Evolutionary conservation across 164 flowering plant species (phyloP).

Genomic region (Euptelea pleiosperma): DNA sequence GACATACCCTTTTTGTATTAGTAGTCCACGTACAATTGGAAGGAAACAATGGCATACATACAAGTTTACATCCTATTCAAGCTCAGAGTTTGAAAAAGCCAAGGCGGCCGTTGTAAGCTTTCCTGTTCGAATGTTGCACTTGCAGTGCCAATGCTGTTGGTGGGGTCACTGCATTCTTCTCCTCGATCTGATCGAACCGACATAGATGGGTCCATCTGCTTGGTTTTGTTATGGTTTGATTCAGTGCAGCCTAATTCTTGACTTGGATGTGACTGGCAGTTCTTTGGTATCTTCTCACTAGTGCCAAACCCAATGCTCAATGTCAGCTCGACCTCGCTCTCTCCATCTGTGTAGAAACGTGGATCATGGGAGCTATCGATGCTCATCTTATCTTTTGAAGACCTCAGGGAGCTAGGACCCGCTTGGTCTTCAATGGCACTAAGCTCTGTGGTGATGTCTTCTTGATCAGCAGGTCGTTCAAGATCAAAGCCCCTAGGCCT

Average conservation of each 20-base stretch:
- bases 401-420: conserved; percentile 13
- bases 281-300: conserved; percentile 25
- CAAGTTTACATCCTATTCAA: conserved; percentile 35
- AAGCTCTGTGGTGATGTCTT: conserved; percentile 18
- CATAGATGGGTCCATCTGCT: conserved; percentile 23
- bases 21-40: conserved; percentile 5
- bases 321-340: conserved; percentile 53
- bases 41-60: conserved; percentile 5
- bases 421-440: conserved; percentile 18
- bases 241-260: conserved; percentile 13
- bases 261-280: not conserved
- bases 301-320: conserved; percentile 50
- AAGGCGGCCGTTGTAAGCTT: conserved; percentile 43
- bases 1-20: conserved; percentile 5
- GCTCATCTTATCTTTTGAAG: conserved; percentile 15
- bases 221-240: conserved; percentile 7
- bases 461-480: conserved; percentile 40
- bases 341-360: conserved; percentile 19
- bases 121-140: conserved; percentile 36
- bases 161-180: conserved; percentile 29
- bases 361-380: conserved; percentile 4
- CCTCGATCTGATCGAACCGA: conserved; percentile 29
- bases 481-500: conserved; percentile 40
- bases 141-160: conserved; percentile 23
- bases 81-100: conserved; percentile 54